These are phyloP conservation scores for Gentiana dahurica DNA, from an alignment of 257 asterid species.

Conservation along the genomic window DNA sequence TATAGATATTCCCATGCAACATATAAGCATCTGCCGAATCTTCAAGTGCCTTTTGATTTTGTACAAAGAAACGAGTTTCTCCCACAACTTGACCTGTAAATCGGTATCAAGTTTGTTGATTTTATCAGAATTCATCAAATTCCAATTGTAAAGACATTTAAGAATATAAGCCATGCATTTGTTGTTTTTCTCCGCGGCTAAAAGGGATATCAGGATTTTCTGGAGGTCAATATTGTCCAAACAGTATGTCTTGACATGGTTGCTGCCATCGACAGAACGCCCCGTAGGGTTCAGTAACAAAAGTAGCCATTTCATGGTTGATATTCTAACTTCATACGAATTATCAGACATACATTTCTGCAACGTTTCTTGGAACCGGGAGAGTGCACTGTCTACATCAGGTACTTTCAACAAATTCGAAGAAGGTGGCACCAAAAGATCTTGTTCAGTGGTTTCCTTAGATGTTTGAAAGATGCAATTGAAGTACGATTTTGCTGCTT, in stretches of 20 bases:
- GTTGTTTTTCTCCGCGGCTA: constrained; percentile 67
- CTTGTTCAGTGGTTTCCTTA: constrained; percentile 43
- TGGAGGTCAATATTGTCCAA: constrained; percentile 48
- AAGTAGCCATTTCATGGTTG: constrained; percentile 79
- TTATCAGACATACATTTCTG: constrained; percentile 49
- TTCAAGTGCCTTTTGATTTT: constrained; percentile 67
- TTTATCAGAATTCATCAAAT: constrained; percentile 36
- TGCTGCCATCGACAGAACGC: constrained; percentile 16
- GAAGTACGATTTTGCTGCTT: constrained; percentile 79
- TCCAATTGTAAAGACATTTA: constrained; percentile 77
- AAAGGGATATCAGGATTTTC: constrained; percentile 40
- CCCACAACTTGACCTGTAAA: constrained; percentile 61
- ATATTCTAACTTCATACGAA: constrained; percentile 80
- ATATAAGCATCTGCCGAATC: constrained; percentile 56
- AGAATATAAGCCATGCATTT: constrained; percentile 66
- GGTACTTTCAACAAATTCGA: constrained; percentile 22
- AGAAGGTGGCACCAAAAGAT: constrained; percentile 33
- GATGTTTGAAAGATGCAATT: constrained; percentile 60
- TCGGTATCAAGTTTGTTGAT: constrained; percentile 23
- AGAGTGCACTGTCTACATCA: constrained; percentile 29
- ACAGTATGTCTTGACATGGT: constrained; percentile 37
- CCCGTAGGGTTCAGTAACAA: constrained; percentile 43
- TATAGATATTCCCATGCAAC: constrained; percentile 87
- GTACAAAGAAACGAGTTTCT: constrained; percentile 55
- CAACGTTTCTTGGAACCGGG: constrained; percentile 50